Conservation (phyloP, 306 rosid species). For the Parietaria judaica region DNA sequence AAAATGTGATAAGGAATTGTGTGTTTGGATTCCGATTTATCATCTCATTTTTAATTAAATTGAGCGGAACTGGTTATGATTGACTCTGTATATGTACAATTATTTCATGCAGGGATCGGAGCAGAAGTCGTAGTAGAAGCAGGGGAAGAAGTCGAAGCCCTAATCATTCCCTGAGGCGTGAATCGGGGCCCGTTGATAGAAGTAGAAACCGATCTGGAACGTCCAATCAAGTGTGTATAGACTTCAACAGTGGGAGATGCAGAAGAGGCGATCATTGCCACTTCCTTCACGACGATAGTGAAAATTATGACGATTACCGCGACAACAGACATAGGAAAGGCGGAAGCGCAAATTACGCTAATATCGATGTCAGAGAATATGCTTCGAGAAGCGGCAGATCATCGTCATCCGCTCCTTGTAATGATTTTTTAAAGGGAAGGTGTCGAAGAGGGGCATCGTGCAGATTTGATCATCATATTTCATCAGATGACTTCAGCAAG, state of each 20-base stretch:
- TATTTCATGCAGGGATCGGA: slow-evolving; percentile 27
- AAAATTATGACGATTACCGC: slow-evolving; percentile 63
- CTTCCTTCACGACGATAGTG: slow-evolving; percentile 61
- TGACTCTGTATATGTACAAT: slow-evolving; percentile 18
- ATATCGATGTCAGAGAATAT: slow-evolving; percentile 46
- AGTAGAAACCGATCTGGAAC: slow-evolving; percentile 55
- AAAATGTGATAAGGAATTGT: too few species aligned
- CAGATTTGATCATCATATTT: slow-evolving; percentile 58
- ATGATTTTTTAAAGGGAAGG: slow-evolving; percentile 66
- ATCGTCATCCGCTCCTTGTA: slow-evolving; percentile 37
- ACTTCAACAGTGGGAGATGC: slow-evolving; percentile 76
- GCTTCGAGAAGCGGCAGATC: slow-evolving; percentile 56
- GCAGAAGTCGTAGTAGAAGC: slow-evolving; percentile 31
- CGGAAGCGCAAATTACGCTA: slow-evolving; percentile 51
- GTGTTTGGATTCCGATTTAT: too few species aligned
- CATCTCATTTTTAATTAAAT: not conserved
- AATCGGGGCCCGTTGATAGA: slow-evolving; percentile 57
- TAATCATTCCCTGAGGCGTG: slow-evolving; percentile 51
- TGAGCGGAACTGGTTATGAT: slow-evolving; percentile 19
- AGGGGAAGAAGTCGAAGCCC: slow-evolving; percentile 45
- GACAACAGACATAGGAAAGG: slow-evolving; percentile 64
- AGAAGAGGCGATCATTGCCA: slow-evolving; percentile 74
- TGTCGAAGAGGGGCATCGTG: slow-evolving; percentile 80
- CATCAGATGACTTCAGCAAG: slow-evolving; percentile 53
- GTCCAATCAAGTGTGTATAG: slow-evolving; percentile 59